phyloP scores from a whole-genome alignment of 768 basidiomycete species.

The Podaxis sp. region DNA sequence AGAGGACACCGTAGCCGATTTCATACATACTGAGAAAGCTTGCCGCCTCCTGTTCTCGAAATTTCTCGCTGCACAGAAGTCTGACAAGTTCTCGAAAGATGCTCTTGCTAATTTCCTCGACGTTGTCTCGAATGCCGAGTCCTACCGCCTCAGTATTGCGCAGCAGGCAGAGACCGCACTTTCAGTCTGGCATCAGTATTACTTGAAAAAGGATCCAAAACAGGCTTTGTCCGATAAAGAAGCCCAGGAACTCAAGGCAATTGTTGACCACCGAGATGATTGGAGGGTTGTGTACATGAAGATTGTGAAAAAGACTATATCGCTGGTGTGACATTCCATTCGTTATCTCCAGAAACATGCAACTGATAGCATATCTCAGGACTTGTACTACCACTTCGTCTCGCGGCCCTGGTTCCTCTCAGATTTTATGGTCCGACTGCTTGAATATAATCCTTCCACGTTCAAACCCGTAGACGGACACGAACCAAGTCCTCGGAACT shows the following conservation, averaged over 20 bases:
- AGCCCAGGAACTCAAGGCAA: neutral
- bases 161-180: constrained; percentile 12
- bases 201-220: neutral
- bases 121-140: constrained; percentile 14
- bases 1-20: constrained; percentile 1
- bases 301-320: constrained; percentile 9
- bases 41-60: constrained; percentile 5
- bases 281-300: constrained; percentile 12
- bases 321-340: neutral
- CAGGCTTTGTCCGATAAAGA: constrained; percentile 4
- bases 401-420: constrained; percentile 24
- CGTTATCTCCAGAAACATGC: neutral
- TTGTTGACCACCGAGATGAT: neutral
- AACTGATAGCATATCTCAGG: neutral
- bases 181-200: constrained; percentile 2
- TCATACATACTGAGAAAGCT: neutral
- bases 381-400: constrained; percentile 5
- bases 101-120: constrained; percentile 19
- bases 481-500: constrained; percentile 24
- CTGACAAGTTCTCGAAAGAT: constrained; percentile 6
- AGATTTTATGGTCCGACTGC: constrained; percentile 37
- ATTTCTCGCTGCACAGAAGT: constrained; percentile 4
- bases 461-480: neutral
- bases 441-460: constrained; percentile 39
- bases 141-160: constrained; percentile 15